Base-by-base conservation (phyloP, 163 green algal species). In the Scenedesmus sp. region DNA sequence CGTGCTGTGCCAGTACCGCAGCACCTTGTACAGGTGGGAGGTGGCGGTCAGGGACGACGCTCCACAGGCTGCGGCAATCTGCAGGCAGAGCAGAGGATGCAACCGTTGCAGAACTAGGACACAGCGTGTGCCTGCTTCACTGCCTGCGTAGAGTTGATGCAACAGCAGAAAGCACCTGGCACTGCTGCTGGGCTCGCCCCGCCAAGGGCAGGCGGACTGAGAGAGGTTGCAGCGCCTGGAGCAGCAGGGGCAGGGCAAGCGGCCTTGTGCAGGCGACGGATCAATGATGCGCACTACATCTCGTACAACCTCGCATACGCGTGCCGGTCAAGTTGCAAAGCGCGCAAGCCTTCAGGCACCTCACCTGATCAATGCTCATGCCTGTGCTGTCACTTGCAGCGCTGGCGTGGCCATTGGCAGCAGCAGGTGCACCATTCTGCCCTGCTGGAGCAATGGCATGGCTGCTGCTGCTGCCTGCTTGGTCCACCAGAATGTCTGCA, bases 11-110 rank as follows among this genome's bases (percentile, higher is more conserved):
- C 65, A 90, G 80, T 30, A 93, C 89, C 92, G 88, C 68, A 94
- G 88, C 26, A 94, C 92, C 89, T 94, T 94, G 88, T 94, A 94
- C 37, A 94, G 86, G 35, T 91, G 88, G 5, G 65, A 83, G 37
- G n/a, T 40, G 16, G 85, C 61, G 3, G 85, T 89, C 24, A 43
- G 68, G 68, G 42, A 68, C 18, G n/a, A 49, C 20, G 44, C 53
- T 10, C 70, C 44, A 24, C 85, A 90, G 3, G 72, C 73, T 10
- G n/a, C 33, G 35, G 72, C 70, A 43, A 90, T 72, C 85, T 90
- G 65, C 35, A 51, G 35, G 26, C 22, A 13, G 9, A 56, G 24
- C 40, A 84, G 24, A 53, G n/a, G n/a, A n/a, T n/a, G n/a, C n/a
- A n/a, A n/a, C n/a, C n/a, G n/a, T n/a, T n/a, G n/a, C n/a, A n/a